Evolutionary conservation across 345 rosid species (phyloP).

Genomic region (rapeseed (Brassica napus)): Da-Ae NC_063451.1:31112501-31113000

Average conservation of each 20-base stretch:
- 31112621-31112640: slow-evolving; percentile 45
- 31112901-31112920: not conserved
- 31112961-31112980: slow-evolving; percentile 72
- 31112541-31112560: slow-evolving; percentile 42
- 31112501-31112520: slow-evolving; percentile 2
- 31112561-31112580: slow-evolving; percentile 50
- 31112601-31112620: slow-evolving; percentile 42
- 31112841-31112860: not conserved
- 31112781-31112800: slow-evolving; percentile 7
- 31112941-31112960: slow-evolving; percentile 35
- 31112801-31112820: not conserved
- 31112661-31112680: slow-evolving; percentile 5
- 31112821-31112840: not conserved
- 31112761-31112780: slow-evolving; percentile 30
- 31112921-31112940: not conserved
- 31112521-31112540: slow-evolving; percentile 42
- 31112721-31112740: slow-evolving; percentile 57
- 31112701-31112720: slow-evolving; percentile 42
- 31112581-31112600: slow-evolving; percentile 44
- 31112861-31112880: not conserved
- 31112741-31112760: slow-evolving; percentile 47
- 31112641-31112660: slow-evolving; percentile 47
- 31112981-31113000: slow-evolving; percentile 68
- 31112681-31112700: slow-evolving; percentile 18
- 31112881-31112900: not conserved